Conservation (phyloP, 176 grass and related monocot genomes). For the Carex littledalei region DNA sequence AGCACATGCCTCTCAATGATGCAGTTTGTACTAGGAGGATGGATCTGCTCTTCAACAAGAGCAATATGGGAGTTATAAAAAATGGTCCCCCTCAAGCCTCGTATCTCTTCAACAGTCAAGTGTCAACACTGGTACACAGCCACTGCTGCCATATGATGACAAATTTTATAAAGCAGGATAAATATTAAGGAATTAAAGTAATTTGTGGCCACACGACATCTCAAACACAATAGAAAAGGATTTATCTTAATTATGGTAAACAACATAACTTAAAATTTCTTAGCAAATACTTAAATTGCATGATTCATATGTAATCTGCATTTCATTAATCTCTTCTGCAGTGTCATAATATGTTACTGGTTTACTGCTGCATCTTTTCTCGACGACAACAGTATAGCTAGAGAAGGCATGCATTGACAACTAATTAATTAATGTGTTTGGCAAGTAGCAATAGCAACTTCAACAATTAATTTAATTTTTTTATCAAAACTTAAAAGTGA, state of each 20-base stretch:
- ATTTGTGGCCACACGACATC: not conserved
- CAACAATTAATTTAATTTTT: no score
- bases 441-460: not conserved
- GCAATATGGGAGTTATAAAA: constrained; percentile 13
- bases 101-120: constrained; percentile 4
- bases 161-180: not conserved
- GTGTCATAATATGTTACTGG: no score
- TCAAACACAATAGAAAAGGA: not conserved
- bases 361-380: not conserved
- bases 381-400: not conserved
- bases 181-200: not conserved
- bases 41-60: constrained; percentile 10
- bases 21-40: constrained; percentile 21
- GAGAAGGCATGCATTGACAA: not conserved
- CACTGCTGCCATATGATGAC: not conserved
- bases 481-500: no score
- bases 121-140: not conserved
- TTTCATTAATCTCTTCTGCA: not conserved
- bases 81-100: not conserved
- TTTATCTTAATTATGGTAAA: not conserved
- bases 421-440: not conserved
- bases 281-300: not conserved
- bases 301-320: not conserved
- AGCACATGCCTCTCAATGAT: constrained; percentile 22
- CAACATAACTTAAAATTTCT: not conserved